A percentile compares a stretch with the other conserved stretches of the same genome.
These are phyloP conservation scores for Aspergillus uvarum DNA, from an alignment of 2,329 filamentous ascomycete species.

Conservation along the genomic window DNA sequence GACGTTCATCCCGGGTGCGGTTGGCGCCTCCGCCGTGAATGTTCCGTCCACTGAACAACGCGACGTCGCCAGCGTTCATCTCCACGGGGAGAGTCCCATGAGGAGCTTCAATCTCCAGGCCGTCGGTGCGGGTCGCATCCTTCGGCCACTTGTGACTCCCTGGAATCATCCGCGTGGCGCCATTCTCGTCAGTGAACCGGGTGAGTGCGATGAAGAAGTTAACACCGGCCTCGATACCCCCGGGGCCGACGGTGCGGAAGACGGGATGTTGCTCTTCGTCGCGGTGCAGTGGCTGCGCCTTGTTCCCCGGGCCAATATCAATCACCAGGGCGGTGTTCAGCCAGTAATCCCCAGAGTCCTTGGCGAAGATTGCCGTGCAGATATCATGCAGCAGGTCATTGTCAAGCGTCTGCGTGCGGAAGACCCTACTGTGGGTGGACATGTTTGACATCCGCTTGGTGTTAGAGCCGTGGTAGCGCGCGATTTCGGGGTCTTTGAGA, in stretches of 20 bases:
- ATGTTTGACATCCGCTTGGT: conserved; percentile 9
- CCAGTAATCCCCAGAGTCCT: neutral
- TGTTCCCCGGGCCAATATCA: neutral
- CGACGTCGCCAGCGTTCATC: conserved; percentile 9
- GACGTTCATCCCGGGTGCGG: neutral
- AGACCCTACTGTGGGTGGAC: conserved; percentile 21
- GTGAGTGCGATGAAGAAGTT: conserved; percentile 12
- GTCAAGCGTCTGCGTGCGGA: conserved; percentile 30
- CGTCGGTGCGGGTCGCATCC: too few relatives aligned
- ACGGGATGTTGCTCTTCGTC: neutral
- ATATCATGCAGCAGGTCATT: conserved; percentile 30
- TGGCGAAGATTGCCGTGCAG: neutral
- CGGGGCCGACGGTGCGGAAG: conserved; percentile 9
- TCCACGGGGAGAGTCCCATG: conserved; percentile 3
- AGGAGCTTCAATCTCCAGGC: neutral
- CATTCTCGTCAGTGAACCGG: conserved; percentile 17
- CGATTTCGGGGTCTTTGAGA: neutral
- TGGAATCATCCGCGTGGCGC: conserved; percentile 17
- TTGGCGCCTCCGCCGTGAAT: conserved; percentile 5
- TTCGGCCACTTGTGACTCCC: conserved; percentile 12
- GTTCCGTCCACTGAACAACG: conserved; percentile 6
- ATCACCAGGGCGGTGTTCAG: neutral
- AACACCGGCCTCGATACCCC: conserved; percentile 2
- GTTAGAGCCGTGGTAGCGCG: neutral
- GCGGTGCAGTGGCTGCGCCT: neutral